Conservation (phyloP, 1,284 basidiomycete species). For the Trichosporon sp. region DNA sequence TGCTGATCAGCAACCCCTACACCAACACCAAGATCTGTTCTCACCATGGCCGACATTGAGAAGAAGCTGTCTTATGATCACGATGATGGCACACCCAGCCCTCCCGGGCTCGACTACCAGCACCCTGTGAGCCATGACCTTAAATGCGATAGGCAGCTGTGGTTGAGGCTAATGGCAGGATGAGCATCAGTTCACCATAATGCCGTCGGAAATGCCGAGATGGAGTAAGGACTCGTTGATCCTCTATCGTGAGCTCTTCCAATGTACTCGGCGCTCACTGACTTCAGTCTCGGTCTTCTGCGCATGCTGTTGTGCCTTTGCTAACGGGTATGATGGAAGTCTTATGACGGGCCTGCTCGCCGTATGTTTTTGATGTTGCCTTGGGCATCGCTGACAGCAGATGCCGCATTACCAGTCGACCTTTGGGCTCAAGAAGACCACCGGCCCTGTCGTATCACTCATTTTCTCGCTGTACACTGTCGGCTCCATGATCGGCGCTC, state of each 20-base stretch:
- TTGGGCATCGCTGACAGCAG: conserved; percentile 12
- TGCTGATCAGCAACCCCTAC: neutral
- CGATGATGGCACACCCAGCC: neutral
- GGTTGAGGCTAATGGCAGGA: conserved; percentile 8
- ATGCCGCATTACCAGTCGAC: conserved; percentile 30
- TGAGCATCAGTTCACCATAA: conserved; percentile 20
- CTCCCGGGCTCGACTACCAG: neutral
- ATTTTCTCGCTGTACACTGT: conserved; percentile 33
- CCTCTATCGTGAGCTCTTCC: conserved; percentile 23
- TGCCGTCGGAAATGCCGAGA: conserved; percentile 21
- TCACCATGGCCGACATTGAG: neutral
- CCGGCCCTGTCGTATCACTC: conserved; percentile 22
- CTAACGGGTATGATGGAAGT: conserved; percentile 33
- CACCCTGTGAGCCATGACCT: neutral
- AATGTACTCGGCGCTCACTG: neutral
- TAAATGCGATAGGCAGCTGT: neutral
- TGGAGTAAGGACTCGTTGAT: conserved; percentile 21
- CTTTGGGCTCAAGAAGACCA: conserved; percentile 19
- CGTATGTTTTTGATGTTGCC: neutral
- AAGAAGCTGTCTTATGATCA: neutral
- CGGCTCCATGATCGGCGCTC: conserved; percentile 21
- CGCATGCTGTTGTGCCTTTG: conserved; percentile 31
- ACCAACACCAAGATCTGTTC: neutral
- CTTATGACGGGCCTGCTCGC: conserved; percentile 15
- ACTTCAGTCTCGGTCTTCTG: conserved; percentile 25